Base-by-base conservation (phyloP, 495 filamentous ascomycete genomes). In the Hyaloscypha bicolor region DNA sequence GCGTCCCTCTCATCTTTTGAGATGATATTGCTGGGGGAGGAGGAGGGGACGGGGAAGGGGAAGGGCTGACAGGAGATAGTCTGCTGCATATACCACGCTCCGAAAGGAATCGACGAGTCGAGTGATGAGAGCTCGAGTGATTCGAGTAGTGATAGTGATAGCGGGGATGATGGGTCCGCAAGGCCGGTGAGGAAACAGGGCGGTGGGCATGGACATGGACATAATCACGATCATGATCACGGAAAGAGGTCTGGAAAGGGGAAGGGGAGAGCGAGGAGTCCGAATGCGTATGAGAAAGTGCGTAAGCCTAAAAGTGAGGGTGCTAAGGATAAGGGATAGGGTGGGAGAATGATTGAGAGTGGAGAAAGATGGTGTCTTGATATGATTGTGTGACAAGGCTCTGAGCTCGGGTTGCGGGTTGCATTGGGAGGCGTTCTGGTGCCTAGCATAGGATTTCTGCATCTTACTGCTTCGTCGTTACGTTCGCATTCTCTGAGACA, bases 61-160 rank as follows among this genome's bases (percentile, higher is more conserved):
- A 57, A 55, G 45, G 22, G 39, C 21, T 45, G 9, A 25, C 25
- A 12, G 16, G 16, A 48, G 42, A 12, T 71, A 97, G 96, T 98
- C 29, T 99, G 95, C 85, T 99, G 95, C 77, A 98, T 98, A 75
- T 99, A 97, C 81, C 93, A 96, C 80, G 91, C 91, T 66, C 87
- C 92, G 3, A 89, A 88, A 61, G 86, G 84, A 51, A 86, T 93
- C 9, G 95, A 90, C 76, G 95, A 97, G 76, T 96, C 92, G 19
- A 92, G 88, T 68, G 90, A 90, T 65, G 90, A 93, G 71, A 90
- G 88, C 31, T 88, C 88, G 51, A 75, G 83, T 69, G 83, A 89
- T 14, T 83, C 83, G 59, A 88, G 86, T 32, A 87, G 83, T 53
- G 86, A 84, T 19, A 86, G 83, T 57, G 88, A 87, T 64, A 72